A percentile compares a stretch with the other conserved stretches of the same genome.
phyloP scores from a whole-genome alignment of 2,329 filamentous ascomycete genomes.

The Kalmusia sp. region DNA sequence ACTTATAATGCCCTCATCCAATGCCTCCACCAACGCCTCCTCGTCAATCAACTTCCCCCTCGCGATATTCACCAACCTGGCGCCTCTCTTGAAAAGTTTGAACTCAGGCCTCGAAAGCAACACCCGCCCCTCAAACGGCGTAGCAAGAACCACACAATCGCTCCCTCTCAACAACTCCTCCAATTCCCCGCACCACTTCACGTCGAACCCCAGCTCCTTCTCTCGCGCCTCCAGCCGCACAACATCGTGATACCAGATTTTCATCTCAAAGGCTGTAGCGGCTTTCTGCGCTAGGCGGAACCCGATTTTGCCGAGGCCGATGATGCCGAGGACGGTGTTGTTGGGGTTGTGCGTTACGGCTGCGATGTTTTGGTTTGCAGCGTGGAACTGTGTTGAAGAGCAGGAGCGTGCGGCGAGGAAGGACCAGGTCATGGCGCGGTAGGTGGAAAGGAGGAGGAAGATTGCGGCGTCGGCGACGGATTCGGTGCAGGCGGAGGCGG shows the following conservation, averaged over 20 bases:
- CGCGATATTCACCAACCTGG: constrained; percentile 70
- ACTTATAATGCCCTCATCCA: constrained; percentile 60
- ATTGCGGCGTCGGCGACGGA: constrained; percentile 76
- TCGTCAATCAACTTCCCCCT: constrained; percentile 71
- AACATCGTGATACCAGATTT: constrained; percentile 69
- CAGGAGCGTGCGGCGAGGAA: constrained; percentile 61
- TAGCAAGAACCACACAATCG: constrained; percentile 70
- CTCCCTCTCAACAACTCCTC: constrained; percentile 58
- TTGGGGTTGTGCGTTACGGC: constrained; percentile 69
- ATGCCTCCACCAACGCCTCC: constrained; percentile 65
- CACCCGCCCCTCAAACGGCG: constrained; percentile 59
- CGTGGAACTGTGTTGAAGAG: constrained; percentile 56
- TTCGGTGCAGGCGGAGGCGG: constrained; percentile 72
- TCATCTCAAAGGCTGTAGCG: constrained; percentile 68
- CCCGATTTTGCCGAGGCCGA: constrained; percentile 70
- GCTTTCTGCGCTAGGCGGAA: constrained; percentile 64
- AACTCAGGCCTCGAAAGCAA: constrained; percentile 61
- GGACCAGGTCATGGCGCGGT: constrained; percentile 72
- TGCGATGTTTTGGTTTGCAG: constrained; percentile 67
- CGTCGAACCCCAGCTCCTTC: constrained; percentile 52
- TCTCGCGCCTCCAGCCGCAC: constrained; percentile 57
- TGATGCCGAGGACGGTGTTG: constrained; percentile 66
- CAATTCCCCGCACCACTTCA: constrained; percentile 60
- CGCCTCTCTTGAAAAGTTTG: constrained; percentile 59
- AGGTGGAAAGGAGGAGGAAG: constrained; percentile 72